Base-by-base conservation (phyloP, 371 early-diverging fungal genomes). In the Fennellomyces sp. region DNA sequence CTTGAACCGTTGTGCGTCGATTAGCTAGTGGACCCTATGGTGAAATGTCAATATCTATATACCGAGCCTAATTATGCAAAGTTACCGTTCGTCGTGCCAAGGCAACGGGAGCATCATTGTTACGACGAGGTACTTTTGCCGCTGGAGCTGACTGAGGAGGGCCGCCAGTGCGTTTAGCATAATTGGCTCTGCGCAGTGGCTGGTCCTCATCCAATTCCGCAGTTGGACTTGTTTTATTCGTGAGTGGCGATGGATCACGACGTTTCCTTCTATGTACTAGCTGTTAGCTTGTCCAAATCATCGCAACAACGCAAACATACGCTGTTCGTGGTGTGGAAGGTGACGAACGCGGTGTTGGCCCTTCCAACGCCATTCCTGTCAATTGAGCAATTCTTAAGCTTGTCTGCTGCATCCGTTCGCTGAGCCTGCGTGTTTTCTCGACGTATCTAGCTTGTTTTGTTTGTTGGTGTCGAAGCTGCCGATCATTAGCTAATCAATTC, bases 401-500 rank as follows among this genome's bases (percentile, higher is more conserved):
- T 21, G 59, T 63, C 10, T 63, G 36, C 17, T 55, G 36, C 52
- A 63, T 56, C 17, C 30, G 31, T 23, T 26, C 28, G 28, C 52
- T 58, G 12, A 66, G 19, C 23, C 17, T 19, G 10, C 38, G 38
- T 12, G 61, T 52, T 31, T 63, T 68, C 28, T 68, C 68, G 11
- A 68, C 41, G 31, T 68, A 68, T 5, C 41, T 52, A 11, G 35
- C n/a, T 59, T 63, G 63, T 25, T 54, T 59, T 11, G 50, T 41
- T 23, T 63, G 60, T 29, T 62, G 64, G 2, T 50, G 53, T 30
- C 54, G 54, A 25, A 63, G 49, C 68, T 68, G n/a, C n/a, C n/a
- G n/a, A n/a, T n/a, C n/a, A n/a, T n/a, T n/a, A 38, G 13, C n/a
- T 41, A n/a, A 19, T n/a, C 48, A 23, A 60, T 27, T 8, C 45